Evolutionary conservation across 73 alveolate genomes (phyloP).

Genomic region (Paraurostyla sp.): DNA sequence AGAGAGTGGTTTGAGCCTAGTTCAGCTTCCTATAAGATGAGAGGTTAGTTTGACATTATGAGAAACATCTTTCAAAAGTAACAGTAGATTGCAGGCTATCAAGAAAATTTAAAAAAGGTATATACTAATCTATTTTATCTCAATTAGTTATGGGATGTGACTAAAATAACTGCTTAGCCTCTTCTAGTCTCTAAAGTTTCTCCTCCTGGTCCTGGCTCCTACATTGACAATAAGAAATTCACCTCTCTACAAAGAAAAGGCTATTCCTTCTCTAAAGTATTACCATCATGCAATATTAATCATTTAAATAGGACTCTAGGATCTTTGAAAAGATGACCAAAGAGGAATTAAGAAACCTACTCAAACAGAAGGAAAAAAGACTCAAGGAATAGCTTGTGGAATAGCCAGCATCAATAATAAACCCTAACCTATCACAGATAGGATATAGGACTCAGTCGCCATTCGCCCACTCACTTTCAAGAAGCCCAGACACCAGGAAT

Average conservation of each 20-base stretch:
- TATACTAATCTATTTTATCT: background rate
- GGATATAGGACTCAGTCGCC: too few species aligned
- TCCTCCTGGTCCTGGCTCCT: slow-evolving; percentile 42
- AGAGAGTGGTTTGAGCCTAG: background rate
- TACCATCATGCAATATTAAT: background rate
- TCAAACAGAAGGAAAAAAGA: background rate
- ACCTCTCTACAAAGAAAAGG: slow-evolving; percentile 39
- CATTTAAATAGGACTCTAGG: background rate
- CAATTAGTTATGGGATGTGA: background rate
- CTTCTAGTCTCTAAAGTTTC: background rate
- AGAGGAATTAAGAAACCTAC: background rate
- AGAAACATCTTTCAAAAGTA: background rate
- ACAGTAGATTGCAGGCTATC: background rate
- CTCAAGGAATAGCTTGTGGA: background rate
- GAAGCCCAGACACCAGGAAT: slow-evolving; percentile 3
- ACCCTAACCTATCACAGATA: background rate
- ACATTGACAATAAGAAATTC: slow-evolving; percentile 7
- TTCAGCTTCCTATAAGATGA: background rate
- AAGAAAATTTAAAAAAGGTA: background rate
- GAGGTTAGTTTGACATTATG: background rate
- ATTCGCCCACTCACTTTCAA: background rate
- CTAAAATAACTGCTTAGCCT: background rate
- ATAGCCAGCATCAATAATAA: background rate
- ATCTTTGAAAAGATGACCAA: slow-evolving; percentile 36
- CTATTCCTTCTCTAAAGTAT: background rate